phyloP scores from a whole-genome alignment of 2,329 filamentous ascomycete species.

The Fonsecaea pedrosoi region DNA sequence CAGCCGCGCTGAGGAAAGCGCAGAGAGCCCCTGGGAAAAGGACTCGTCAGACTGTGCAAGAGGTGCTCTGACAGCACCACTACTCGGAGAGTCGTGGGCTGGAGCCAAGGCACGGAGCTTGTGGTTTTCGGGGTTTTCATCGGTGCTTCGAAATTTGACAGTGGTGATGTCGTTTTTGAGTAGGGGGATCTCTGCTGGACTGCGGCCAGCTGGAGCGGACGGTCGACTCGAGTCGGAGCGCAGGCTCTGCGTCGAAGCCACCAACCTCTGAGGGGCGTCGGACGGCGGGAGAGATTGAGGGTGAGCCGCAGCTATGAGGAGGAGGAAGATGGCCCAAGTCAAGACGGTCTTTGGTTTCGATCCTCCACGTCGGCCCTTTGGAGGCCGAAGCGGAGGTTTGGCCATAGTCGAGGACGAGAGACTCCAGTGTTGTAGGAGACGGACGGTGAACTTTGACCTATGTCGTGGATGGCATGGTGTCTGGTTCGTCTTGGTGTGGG shows the following conservation, averaged over 20 bases:
- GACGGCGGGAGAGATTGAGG: constrained; percentile 29
- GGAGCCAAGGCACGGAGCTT: constrained; percentile 79
- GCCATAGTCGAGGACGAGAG: constrained; percentile 30
- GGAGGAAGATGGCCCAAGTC: constrained; percentile 37
- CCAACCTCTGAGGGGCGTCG: constrained; percentile 32
- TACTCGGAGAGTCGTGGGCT: constrained; percentile 63
- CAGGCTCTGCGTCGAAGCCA: constrained; percentile 32
- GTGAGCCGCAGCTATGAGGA: constrained; percentile 35
- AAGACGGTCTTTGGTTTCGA: constrained; percentile 34
- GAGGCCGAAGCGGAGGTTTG: constrained; percentile 38
- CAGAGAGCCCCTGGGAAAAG: constrained; percentile 64
- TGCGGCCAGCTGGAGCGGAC: constrained; percentile 39
- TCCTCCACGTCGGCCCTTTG: constrained; percentile 35
- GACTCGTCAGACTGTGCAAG: constrained; percentile 70
- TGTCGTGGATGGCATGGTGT: constrained; percentile 3
- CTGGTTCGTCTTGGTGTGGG: neutral
- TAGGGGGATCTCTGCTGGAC: constrained; percentile 41
- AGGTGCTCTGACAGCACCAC: constrained; percentile 89
- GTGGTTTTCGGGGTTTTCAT: constrained; percentile 36
- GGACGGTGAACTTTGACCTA: constrained; percentile 5
- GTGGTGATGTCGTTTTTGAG: constrained; percentile 40
- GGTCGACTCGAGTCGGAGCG: constrained; percentile 29
- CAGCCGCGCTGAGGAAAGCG: constrained; percentile 93
- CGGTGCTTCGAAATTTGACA: constrained; percentile 39
- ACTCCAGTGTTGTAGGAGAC: constrained; percentile 20